Evolutionary conservation across 2,329 filamentous ascomycete species (phyloP), one percentile per base, ranked within the genome.

Genomic region (Fusarium praegraminearum): DNA sequence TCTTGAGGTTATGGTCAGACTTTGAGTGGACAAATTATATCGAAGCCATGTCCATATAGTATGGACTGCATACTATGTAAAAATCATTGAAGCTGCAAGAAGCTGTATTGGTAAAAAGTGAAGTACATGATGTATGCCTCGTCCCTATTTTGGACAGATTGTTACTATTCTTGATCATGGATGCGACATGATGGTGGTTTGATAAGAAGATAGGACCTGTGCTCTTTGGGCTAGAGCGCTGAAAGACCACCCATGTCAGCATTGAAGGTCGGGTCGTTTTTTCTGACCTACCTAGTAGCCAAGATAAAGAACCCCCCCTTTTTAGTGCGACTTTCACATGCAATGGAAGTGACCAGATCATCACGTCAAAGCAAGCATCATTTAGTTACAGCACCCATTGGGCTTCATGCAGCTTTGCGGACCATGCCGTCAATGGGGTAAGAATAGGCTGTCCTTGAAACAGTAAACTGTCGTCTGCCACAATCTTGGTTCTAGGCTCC

Each of bases 251-350:
- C 47, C 35, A 33, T 71, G 49, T 45, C 45, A 40, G 61, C 44
- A 40, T 61, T 51, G 57, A 24, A 32, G 18, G 30, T 36, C 20
- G 20, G 30, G 30, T 13, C 46, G 22, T 49, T 49, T 24, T 35
- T 49, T 22, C 11, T 16, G n/a, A 20, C 22, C 47, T 33, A 65
- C 20, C 20, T 22, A 22, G 20, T 10, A 30, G 28, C 28, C 28
- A 11, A 30, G 61, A 60, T 66, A 62, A 58, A 52, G 62, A 57
- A 41, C 68, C 70, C 69, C 71, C 72, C 65, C 58, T 67, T 73
- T 72, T 75, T 75, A 75, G 73, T 70, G 70, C 68, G 60, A 72
- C 59, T 75, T 71, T 75, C 73, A 75, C 73, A 75, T 75, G 73
- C 68, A 71, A 70, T 69, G 63, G 69, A 74, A 73, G 65, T 74